Evolutionary conservation across 2,329 filamentous ascomycete species (phyloP), one percentile per base, ranked within the genome.

Genomic region (Ceratocystis cacaofunesta): DNA sequence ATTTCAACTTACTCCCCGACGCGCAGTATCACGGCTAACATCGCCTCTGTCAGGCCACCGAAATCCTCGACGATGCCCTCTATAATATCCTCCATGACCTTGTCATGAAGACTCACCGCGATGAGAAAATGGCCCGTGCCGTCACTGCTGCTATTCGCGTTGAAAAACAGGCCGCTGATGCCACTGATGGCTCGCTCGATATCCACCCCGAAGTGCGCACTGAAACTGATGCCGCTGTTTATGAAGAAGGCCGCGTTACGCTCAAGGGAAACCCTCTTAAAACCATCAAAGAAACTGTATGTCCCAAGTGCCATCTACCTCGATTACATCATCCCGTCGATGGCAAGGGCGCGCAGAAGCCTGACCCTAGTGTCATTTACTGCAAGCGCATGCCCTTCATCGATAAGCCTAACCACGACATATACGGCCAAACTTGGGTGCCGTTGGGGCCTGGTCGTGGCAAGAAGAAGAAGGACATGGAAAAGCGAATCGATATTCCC

Each of bases 351-450:
- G 80, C 85, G 12, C 77, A 76, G 71, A 84, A 84, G 71, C 85
- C 85, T 55, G 83, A 87, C 66, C 87, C 87, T 0, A 78, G 80
- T 69, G 62, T 85, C 69, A 83, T 86, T 69, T 92, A 91, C 78
- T 92, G 89, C 80, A 89, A 89, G 75, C 85, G 85, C 69, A 85
- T 87, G 68, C 88, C 88, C 0, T 92, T 87, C 78, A 88, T 90
- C 68, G 84, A 89, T 70, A 86, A 88, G 72, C 79, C 84, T 1
- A 87, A 87, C 68, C 88, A 85, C 75, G 88, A 92, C 74, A 89
- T 92, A 69, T 91, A 91, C 74, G 88, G 87, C 62, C 89, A 91
- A 74, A 89, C 87, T 32, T 92, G 89, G 81, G 85, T 89, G 15
- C 85, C 85, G 19, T 86, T 87, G 25, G 82, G 82, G 0, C 85